A percentile compares a stretch with the other conserved stretches of the same genome.
These are phyloP conservation scores for Lathyrus sativus DNA, from an alignment of 306 rosid genomes.

Conservation along the genomic window DNA sequence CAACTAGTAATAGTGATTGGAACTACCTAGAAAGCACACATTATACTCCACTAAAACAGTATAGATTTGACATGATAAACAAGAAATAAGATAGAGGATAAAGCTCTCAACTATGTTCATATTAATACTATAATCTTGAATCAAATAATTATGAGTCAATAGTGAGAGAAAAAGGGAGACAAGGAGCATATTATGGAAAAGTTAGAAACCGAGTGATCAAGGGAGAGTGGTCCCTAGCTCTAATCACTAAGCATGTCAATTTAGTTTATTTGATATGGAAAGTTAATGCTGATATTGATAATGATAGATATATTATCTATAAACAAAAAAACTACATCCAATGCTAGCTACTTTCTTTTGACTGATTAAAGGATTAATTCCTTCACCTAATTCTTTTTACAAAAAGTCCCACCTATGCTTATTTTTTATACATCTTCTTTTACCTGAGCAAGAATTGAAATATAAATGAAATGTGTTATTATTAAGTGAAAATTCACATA, in stretches of 20 bases:
- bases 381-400: slow-evolving; percentile 44
- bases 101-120: not conserved
- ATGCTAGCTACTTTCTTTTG: slow-evolving; percentile 42
- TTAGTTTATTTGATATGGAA: slow-evolving; percentile 46
- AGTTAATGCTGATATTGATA: slow-evolving; percentile 45
- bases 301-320: slow-evolving; percentile 17
- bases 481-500: no score
- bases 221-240: slow-evolving; percentile 56
- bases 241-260: slow-evolving; percentile 60
- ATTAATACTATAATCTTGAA: slow-evolving; percentile 28
- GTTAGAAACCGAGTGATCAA: slow-evolving; percentile 46
- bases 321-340: slow-evolving; percentile 32
- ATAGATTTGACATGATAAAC: slow-evolving; percentile 37
- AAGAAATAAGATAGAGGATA: slow-evolving; percentile 23
- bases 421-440: not conserved
- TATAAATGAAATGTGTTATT: no score
- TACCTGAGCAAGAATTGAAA: no score
- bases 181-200: slow-evolving; percentile 71
- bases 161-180: slow-evolving; percentile 58
- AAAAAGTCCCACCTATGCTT: not conserved
- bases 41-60: slow-evolving; percentile 22
- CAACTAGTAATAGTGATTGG: slow-evolving; percentile 21
- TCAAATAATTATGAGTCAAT: slow-evolving; percentile 44
- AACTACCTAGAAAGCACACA: slow-evolving; percentile 42
- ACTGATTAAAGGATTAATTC: slow-evolving; percentile 43